Evolutionary conservation across 495 filamentous ascomycete genomes (phyloP), one percentile per base, ranked within the genome.

Genomic region (Talaromyces thailandensis): DNA sequence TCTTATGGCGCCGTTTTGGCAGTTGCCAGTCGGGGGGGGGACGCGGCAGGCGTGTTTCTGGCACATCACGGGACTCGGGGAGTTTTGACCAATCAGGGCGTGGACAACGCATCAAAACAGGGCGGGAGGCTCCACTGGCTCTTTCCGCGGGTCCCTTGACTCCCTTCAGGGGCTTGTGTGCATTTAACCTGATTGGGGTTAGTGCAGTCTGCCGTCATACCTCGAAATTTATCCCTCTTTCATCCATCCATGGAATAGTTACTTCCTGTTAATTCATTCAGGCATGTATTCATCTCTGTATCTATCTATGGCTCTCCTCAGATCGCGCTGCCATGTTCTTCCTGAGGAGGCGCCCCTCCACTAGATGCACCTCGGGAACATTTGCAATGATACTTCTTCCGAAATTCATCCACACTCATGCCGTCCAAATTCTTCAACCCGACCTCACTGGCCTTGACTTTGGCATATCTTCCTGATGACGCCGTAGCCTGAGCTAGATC

Each of bases 391-490:
- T 82, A 91, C 60, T 70, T 76, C 58, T 62, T 66, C 56, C 81
- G 78, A 62, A 89, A 96, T 60, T 90, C 84, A 9, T 74, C 76
- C 6, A 73, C 71, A 2, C 72, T 69, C 63, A 95, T 68, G 0
- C 75, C 80, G 65, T 86, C 77, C 62, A 98, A 63, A 40, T 72
- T 66, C 21, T 75, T 64, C 57, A 91, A 63, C 0, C 90, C 90
- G 56, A 80, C 80, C 66, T 88, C 83, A 53, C 89, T 88, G 3
- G 88, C 92, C 45, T 81, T 84, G 16, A 90, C 70, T 70, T 90
- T 93, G 0, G 90, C 91, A 74, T 88, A 84, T 58, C 87, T 80
- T 1, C 81, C 79, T 56, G 85, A 91, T 7, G 76, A 80, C 0
- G 84, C 84, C 40, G 77, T 76, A 0, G 81, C 86, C 59, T 88